These are phyloP conservation scores for Paecilomyces niveus DNA, from an alignment of 2,329 filamentous ascomycete species.

Conservation along the genomic window DNA sequence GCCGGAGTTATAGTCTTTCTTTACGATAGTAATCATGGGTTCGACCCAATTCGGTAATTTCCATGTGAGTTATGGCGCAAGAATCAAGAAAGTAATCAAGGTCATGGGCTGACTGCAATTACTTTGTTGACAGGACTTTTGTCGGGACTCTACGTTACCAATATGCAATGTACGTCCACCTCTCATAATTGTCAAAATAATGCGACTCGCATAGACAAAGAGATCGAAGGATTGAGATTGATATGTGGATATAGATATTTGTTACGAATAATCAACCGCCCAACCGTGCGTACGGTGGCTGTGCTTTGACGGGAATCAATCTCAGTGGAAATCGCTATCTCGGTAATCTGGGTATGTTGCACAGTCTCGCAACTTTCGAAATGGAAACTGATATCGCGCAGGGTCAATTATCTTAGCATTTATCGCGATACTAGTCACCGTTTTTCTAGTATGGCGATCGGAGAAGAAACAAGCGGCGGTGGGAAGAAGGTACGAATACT, in stretches of 20 bases:
- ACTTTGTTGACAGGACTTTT: slow-evolving; percentile 58
- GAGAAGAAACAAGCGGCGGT: slow-evolving; percentile 90
- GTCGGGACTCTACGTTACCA: slow-evolving; percentile 73
- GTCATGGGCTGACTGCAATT: slow-evolving; percentile 13
- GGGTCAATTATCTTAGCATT: slow-evolving; percentile 82
- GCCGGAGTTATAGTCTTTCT: background rate
- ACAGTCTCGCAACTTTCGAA: slow-evolving; percentile 20
- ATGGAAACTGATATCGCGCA: slow-evolving; percentile 27
- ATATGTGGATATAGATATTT: slow-evolving; percentile 52
- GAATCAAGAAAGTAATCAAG: background rate
- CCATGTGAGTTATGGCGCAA: slow-evolving; percentile 37
- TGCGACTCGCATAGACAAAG: slow-evolving; percentile 1
- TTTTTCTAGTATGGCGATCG: slow-evolving; percentile 68
- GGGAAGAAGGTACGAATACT: slow-evolving; percentile 64
- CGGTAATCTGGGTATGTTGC: slow-evolving; percentile 66
- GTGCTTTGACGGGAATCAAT: slow-evolving; percentile 66
- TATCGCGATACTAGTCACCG: slow-evolving; percentile 63
- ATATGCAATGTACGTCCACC: slow-evolving; percentile 68
- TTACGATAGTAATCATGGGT: slow-evolving; percentile 32
- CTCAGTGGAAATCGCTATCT: slow-evolving; percentile 60
- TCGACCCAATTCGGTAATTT: slow-evolving; percentile 54
- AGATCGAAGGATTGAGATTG: slow-evolving; percentile 5
- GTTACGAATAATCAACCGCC: slow-evolving; percentile 51
- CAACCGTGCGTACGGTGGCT: slow-evolving; percentile 59
- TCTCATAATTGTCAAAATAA: background rate